phyloP scores from a whole-genome alignment of 768 basidiomycete species.

The Macrolepiota fuliginosa region DNA sequence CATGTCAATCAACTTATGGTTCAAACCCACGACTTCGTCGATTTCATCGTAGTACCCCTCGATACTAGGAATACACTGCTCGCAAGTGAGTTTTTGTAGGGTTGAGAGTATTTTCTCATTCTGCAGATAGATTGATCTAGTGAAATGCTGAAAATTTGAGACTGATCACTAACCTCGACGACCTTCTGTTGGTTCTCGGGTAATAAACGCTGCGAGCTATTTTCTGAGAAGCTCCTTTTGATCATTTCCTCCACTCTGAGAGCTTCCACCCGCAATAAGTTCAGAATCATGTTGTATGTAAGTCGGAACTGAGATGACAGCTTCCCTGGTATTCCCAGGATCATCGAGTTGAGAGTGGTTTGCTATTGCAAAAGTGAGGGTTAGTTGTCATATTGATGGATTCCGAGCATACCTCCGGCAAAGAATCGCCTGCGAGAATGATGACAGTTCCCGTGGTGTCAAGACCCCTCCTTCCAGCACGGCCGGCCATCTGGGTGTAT shows the following conservation, averaged over 20 bases:
- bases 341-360: conserved; percentile 78
- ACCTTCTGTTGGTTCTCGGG: conserved; percentile 94
- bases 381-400: neutral
- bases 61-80: conserved; percentile 70
- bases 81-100: conserved; percentile 66
- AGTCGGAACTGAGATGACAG: conserved; percentile 94
- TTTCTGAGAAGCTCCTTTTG: conserved; percentile 98
- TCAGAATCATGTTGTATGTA: conserved; percentile 99
- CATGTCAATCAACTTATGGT: conserved; percentile 59
- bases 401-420: conserved; percentile 69
- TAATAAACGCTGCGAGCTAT: conserved; percentile 86
- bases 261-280: conserved; percentile 93
- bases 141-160: conserved; percentile 9
- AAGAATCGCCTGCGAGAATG: conserved; percentile 75
- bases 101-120: conserved; percentile 65
- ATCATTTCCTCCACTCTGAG: conserved; percentile 99
- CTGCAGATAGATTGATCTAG: conserved; percentile 35
- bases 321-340: conserved; percentile 91
- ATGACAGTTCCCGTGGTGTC: conserved; percentile 96
- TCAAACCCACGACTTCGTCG: conserved; percentile 55
- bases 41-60: conserved; percentile 73
- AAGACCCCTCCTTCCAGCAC: conserved; percentile 93
- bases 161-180: conserved; percentile 53
- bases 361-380: conserved; percentile 47
- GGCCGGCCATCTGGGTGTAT: conserved; percentile 99